Conservation (phyloP, 345 rosid species). For the Brassica incana region DNA sequence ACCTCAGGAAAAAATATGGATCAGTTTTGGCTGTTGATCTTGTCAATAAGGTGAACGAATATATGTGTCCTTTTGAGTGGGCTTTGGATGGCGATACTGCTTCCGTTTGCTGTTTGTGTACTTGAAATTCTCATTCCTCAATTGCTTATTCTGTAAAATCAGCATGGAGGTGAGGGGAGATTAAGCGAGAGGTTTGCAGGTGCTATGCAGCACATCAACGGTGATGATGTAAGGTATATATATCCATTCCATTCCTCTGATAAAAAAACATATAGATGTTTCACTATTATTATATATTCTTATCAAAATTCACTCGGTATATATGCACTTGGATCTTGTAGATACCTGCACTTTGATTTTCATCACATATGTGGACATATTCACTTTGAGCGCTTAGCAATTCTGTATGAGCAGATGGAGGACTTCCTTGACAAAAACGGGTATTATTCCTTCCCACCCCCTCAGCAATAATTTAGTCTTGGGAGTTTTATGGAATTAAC, state of each 20-base stretch:
- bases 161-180: conserved; percentile 96
- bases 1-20: conserved; percentile 90
- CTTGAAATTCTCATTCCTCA: conserved; percentile 27
- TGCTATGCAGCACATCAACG: conserved; percentile 59
- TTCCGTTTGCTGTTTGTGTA: background rate
- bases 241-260: conserved; percentile 8
- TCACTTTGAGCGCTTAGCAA: conserved; percentile 93
- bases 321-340: conserved; percentile 38
- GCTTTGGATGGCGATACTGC: background rate
- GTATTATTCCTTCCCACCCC: conserved; percentile 23
- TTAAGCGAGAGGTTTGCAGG: conserved; percentile 68
- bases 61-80: background rate
- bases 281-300: background rate
- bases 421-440: conserved; percentile 81
- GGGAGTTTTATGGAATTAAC: background rate
- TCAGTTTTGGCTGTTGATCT: conserved; percentile 79
- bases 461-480: background rate
- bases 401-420: conserved; percentile 80
- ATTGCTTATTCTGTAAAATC: conserved; percentile 40
- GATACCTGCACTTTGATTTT: conserved; percentile 96
- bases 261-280: background rate
- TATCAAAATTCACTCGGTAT: conserved; percentile 23
- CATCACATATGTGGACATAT: conserved; percentile 88
- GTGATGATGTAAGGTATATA: conserved; percentile 86
- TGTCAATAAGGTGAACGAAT: conserved; percentile 73